phyloP scores from a whole-genome alignment of 148 eudicot genomes.

The Nepenthes mirabilis region DNA sequence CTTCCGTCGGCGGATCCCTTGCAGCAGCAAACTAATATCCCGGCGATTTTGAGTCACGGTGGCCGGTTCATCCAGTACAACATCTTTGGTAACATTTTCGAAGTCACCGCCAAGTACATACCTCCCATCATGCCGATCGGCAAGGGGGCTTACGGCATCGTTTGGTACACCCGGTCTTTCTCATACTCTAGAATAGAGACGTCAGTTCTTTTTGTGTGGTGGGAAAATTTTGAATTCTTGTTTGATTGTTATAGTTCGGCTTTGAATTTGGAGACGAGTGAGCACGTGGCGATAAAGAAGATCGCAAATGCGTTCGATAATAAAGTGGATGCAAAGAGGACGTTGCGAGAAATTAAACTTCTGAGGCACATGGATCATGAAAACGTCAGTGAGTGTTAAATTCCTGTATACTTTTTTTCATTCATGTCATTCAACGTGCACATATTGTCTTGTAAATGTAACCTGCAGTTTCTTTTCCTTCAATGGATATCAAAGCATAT shows the following conservation, averaged over 20 bases:
- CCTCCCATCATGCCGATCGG: slow-evolving; percentile 98
- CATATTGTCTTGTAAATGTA: no score
- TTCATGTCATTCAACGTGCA: background rate
- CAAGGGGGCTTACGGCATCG: slow-evolving; percentile 96
- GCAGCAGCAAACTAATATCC: slow-evolving; percentile 43
- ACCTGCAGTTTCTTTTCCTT: no score
- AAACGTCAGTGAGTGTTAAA: slow-evolving; percentile 56
- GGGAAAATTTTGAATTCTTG: background rate
- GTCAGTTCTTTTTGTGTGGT: background rate
- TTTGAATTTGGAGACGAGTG: slow-evolving; percentile 82
- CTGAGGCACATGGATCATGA: slow-evolving; percentile 95
- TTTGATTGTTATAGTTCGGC: slow-evolving; percentile 38
- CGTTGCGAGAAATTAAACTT: slow-evolving; percentile 90
- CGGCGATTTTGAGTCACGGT: slow-evolving; percentile 64
- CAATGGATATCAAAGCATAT: no score
- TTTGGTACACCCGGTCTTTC: slow-evolving; percentile 38
- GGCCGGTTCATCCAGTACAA: slow-evolving; percentile 80
- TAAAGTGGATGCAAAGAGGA: slow-evolving; percentile 88
- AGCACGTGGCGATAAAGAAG: slow-evolving; percentile 86
- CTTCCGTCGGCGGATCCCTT: slow-evolving; percentile 13
- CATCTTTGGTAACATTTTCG: slow-evolving; percentile 82
- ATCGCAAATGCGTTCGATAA: slow-evolving; percentile 94
- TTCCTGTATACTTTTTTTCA: background rate
- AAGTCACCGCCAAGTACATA: slow-evolving; percentile 77
- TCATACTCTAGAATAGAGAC: background rate